Base-by-base conservation (phyloP, 2,329 filamentous ascomycete species). In the Cytospora schulzeri region DNA sequence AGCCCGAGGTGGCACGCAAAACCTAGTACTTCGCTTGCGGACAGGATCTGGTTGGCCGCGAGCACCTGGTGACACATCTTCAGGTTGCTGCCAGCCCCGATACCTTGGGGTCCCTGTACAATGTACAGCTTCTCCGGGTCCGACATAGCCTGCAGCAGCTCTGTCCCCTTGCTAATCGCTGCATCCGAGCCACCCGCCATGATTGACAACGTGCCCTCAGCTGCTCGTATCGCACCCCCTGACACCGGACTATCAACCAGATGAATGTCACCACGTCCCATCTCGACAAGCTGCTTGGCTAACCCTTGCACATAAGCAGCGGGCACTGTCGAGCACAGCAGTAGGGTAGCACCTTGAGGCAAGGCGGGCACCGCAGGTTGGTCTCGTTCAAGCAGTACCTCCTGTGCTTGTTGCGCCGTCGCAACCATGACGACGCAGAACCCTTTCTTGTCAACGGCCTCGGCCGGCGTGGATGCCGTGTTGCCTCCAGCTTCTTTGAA, bases 351-450 rank as follows among this genome's bases (percentile, higher is more conserved):
- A 45, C 83, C 83, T 61, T 82, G 74, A 0, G 87, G 84, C 2
- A 91, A 79, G 5, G 78, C 71, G 1, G 73, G 59, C 9, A 77
- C 70, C 4, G 77, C 88, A 3, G 86, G 82, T 54, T 80, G 77
- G 1, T 82, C 78, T 1, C 79, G 80, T 31, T 85, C 85, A 68
- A 92, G 86, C 1, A 93, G 77, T 0, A 90, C 88, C 0, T 80
- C 77, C 67, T 90, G 84, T 12, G 86, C 89, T 73, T 92, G 90
- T 50, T 85, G 81, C 2, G 88, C 86, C 0, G 89, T 91, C 9
- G 90, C 90, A 1, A 93, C 90, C 90, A 93, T 92, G 74, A 87
- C 87, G 33, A 92, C 82, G 71, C 89, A 87, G 73, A 85, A 87
- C 28, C 80, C 70, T 68, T 85, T 87, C 41, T 79, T 82, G 54